These are phyloP conservation scores for Castanea mollissima DNA, from an alignment of 306 rosid species.

Conservation along the genomic window DNA sequence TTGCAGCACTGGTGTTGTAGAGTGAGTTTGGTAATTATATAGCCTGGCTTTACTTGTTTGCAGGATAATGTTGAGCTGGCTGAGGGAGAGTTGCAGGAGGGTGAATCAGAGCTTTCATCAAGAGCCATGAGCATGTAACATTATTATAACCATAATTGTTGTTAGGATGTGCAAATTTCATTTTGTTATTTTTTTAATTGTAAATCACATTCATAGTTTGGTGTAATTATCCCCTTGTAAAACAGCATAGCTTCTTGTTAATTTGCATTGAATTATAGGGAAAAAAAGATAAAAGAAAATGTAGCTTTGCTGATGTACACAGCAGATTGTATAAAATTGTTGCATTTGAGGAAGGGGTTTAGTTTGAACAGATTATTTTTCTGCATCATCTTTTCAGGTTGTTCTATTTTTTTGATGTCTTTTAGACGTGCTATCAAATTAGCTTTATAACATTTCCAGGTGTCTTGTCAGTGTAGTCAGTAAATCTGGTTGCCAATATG, in stretches of 20 bases:
- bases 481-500: neutral
- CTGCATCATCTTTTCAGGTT: neutral
- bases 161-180: slow-evolving; percentile 33
- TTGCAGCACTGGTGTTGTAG: neutral
- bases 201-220: slow-evolving; percentile 45
- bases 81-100: slow-evolving; percentile 59
- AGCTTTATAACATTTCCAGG: neutral
- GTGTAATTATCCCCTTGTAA: slow-evolving; percentile 51
- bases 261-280: slow-evolving; percentile 37
- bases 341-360: neutral
- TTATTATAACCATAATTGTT: slow-evolving; percentile 16
- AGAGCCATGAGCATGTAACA: slow-evolving; percentile 85
- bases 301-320: slow-evolving; percentile 38
- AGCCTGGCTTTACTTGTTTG: slow-evolving; percentile 4
- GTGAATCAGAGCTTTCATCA: slow-evolving; percentile 73
- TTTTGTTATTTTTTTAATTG: slow-evolving; percentile 39
- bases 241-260: slow-evolving; percentile 44
- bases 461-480: neutral
- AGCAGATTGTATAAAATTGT: slow-evolving; percentile 32
- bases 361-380: slow-evolving; percentile 3
- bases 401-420: neutral
- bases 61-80: slow-evolving; percentile 50
- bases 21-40: neutral
- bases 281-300: slow-evolving; percentile 7
- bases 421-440: neutral